Evolutionary conservation across 2,329 filamentous ascomycete genomes (phyloP), one percentile per base, ranked within the genome.

Genomic region (Sordariomycetes sp.): DNA sequence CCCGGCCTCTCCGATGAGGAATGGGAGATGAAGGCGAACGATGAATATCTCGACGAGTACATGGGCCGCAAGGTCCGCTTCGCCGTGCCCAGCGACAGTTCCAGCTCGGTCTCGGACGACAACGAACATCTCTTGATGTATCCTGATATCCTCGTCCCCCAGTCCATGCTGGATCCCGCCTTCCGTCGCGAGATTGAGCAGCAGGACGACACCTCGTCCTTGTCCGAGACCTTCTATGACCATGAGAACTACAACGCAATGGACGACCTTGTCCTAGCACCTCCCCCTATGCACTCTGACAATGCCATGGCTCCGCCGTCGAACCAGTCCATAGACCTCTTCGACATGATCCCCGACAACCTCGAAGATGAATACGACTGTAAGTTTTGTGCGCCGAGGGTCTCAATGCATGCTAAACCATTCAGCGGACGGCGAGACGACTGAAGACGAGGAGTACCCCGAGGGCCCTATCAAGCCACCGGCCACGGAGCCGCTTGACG

Each of bases 71-170:
- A 23, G 21, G 9, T 8, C 15, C 47, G 46, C 10, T 45, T 50
- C 24, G 42, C 57, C 27, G 29, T 21, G 8, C 64, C 71, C 42
- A 76, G 82, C n/a, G n/a, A n/a, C n/a, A n/a, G n/a, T n/a, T n/a
- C n/a, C n/a, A n/a, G n/a, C n/a, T n/a, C n/a, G n/a, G n/a, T n/a
- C n/a, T n/a, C 34, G 8, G 25, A 28, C 18, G 78, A 75, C 34
- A 77, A 77, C 38, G 71, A 78, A 42, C 59, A 69, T 30, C 70
- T 74, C 39, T 73, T 76, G 42, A 73, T 86, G 42, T 86, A 86
- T 41, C 81, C 83, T 2, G 78, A 87, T 50, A 78, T 90, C 39
- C 90, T 90, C 54, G 67, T 88, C 37, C 76, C 82, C 32, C 82
- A 87, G 55, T 81, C 76, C 49, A 70, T 74, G 12, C 66, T 90